These are phyloP conservation scores for Leptodermis oblonga DNA, from an alignment of 257 asterid genomes.

Conservation along the genomic window DNA sequence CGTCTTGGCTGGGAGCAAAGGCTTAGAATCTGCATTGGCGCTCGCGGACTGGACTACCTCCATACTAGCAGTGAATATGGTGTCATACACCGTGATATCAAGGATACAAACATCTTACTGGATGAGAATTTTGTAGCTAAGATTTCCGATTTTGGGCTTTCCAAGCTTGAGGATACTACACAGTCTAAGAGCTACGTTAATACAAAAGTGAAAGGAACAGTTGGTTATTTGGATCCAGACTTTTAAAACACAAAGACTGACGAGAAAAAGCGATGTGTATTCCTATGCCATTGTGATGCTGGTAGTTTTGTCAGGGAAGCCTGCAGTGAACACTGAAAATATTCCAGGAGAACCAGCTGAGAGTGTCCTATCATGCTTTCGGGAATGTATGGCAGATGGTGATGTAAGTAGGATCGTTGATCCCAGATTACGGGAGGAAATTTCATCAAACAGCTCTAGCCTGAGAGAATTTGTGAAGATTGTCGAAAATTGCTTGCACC, in stretches of 20 bases:
- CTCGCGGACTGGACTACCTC: slow-evolving; percentile 1
- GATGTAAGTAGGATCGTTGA: slow-evolving; percentile 1
- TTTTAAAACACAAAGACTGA: neutral
- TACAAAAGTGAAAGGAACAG: slow-evolving; percentile 1
- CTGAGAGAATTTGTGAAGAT: neutral
- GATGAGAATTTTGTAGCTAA: neutral
- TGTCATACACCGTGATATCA: neutral
- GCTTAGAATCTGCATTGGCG: slow-evolving; percentile 5
- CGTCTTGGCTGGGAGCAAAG: slow-evolving; percentile 7
- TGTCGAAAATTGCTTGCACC: neutral
- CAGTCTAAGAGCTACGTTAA: neutral
- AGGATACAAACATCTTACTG: slow-evolving; percentile 6
- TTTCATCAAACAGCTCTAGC: slow-evolving; percentile 7
- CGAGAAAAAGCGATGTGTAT: slow-evolving; percentile 5
- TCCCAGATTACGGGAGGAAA: neutral
- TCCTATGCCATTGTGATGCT: slow-evolving; percentile 5
- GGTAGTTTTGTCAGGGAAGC: slow-evolving; percentile 3
- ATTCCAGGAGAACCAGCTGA: neutral
- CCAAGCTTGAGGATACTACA: neutral
- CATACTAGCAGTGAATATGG: slow-evolving; percentile 7
- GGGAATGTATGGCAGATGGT: slow-evolving; percentile 1
- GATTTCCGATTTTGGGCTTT: slow-evolving; percentile 1
- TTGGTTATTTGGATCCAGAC: slow-evolving; percentile 3
- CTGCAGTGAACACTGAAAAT: neutral
- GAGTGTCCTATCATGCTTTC: neutral